Evolutionary conservation across 768 basidiomycete genomes (phyloP), one percentile per base, ranked within the genome.

Genomic region (Mycena venus): DNA sequence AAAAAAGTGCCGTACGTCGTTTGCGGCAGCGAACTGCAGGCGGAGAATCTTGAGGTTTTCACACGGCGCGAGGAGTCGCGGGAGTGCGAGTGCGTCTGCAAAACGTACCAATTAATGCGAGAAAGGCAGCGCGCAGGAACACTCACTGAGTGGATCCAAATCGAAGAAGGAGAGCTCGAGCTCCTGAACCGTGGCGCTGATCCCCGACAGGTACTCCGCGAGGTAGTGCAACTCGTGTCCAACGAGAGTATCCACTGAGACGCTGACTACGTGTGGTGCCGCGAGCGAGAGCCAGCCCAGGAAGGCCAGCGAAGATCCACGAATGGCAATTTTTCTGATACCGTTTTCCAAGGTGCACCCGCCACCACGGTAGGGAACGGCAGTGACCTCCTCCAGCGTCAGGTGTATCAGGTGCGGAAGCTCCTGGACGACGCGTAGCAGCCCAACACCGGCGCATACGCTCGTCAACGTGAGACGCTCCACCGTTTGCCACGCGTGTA

Each of bases 401-500:
- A 74, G 68, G 3, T 53, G 63, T 31, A 36, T 19, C 6, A 74
- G 63, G 8, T 10, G n/a, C 19, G 73, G 73, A 21, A 74, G 60
- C n/a, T 44, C 55, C 2, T 42, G 34, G 23, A 34, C 31, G 25
- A 65, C 21, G n/a, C 25, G 36, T 6, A 64, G 55, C 3, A 74
- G 62, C 36, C 36, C 31, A 2, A 31, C 12, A 11, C 73, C 73
- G 14, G 32, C 55, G 34, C 62, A 65, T 42, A 74, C 27, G 63
- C 73, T 42, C 25, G 62, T 60, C 17, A 74, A 62, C 4, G 61
- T 58, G 19, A 74, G 68, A 8, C 51, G 31, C 53, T 69, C 55
- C 1, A 75, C 36, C 81, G 81, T 27, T 79, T 82, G 3, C 71
- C 72, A 3, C 76, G 77, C 6, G 72, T 78, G 17, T 19, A 65